Evolutionary conservation across 306 rosid species (phyloP).

Genomic region (Malus asiatica): DNA sequence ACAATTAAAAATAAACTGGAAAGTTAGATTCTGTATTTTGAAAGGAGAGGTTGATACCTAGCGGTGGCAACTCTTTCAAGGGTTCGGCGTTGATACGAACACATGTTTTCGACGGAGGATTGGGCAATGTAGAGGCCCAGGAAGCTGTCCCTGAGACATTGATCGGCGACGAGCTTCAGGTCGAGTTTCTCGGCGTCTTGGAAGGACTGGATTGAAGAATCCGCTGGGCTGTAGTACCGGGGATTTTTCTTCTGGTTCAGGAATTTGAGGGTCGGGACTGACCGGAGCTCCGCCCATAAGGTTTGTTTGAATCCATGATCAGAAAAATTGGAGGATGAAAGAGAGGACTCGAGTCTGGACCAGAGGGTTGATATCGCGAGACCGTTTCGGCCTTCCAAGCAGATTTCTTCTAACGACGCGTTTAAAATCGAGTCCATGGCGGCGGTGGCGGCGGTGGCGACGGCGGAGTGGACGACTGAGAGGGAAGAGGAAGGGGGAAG

Average conservation of each 20-base stretch:
- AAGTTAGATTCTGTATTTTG: too few relatives aligned
- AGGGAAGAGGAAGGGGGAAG: background rate
- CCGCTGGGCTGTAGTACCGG: conserved; percentile 1
- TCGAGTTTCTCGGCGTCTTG: conserved; percentile 40
- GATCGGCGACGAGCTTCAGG: conserved; percentile 44
- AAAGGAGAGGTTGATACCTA: conserved; percentile 12
- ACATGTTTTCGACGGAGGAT: conserved; percentile 30
- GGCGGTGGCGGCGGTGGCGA: background rate
- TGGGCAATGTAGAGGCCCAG: conserved; percentile 57
- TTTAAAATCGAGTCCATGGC: conserved; percentile 34
- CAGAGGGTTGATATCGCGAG: conserved; percentile 28
- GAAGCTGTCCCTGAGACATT: conserved; percentile 44
- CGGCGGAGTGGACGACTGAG: too few relatives aligned
- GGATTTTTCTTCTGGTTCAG: conserved; percentile 5
- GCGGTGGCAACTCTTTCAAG: conserved; percentile 61
- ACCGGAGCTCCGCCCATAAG: conserved; percentile 50
- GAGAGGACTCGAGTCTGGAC: conserved; percentile 27
- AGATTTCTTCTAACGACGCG: conserved; percentile 39
- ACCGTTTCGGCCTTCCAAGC: conserved; percentile 31
- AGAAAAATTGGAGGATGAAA: conserved; percentile 27
- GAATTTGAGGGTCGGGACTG: conserved; percentile 59
- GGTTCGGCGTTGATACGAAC: conserved; percentile 36
- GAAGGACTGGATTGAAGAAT: conserved; percentile 38
- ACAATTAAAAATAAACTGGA: too few relatives aligned
- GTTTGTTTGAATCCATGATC: conserved; percentile 37